Evolutionary conservation across 352 stramenopile species (phyloP).

Genomic region (Phytophthora colocasiae): DNA sequence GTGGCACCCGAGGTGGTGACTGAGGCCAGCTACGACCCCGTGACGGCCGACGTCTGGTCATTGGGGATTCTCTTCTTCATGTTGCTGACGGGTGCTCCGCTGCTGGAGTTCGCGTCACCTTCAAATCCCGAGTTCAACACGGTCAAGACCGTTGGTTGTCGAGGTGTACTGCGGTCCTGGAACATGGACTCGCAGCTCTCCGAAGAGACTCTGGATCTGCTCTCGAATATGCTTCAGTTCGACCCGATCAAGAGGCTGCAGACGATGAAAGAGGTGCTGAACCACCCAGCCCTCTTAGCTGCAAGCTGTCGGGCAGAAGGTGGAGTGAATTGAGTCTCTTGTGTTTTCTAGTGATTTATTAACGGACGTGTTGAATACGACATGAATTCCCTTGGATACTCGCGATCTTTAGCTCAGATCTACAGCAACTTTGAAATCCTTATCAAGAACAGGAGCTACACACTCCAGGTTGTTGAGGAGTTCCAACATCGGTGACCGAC

Average conservation of each 20-base stretch:
- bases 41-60: constrained; percentile 59
- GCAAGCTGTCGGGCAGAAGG: not conserved
- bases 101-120: constrained; percentile 43
- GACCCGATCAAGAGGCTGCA: constrained; percentile 37
- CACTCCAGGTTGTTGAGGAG: constrained; percentile 10
- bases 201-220: constrained; percentile 30
- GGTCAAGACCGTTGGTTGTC: constrained; percentile 38
- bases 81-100: constrained; percentile 57
- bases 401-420: too few relatives aligned
- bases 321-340: not conserved
- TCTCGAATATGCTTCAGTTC: constrained; percentile 45
- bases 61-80: constrained; percentile 68
- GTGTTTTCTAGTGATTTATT: not conserved
- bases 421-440: not conserved
- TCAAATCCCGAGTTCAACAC: constrained; percentile 38
- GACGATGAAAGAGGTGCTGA: constrained; percentile 34
- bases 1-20: constrained; percentile 46
- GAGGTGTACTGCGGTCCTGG: constrained; percentile 46
- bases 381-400: too few relatives aligned
- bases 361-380: not conserved
- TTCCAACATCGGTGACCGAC: constrained; percentile 10
- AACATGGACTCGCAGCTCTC: constrained; percentile 30
- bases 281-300: constrained; percentile 23
- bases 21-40: constrained; percentile 35
- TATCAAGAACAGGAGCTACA: constrained; percentile 7